phyloP scores from a whole-genome alignment of 768 basidiomycete genomes.

The Xerocomus potaroensis region DNA sequence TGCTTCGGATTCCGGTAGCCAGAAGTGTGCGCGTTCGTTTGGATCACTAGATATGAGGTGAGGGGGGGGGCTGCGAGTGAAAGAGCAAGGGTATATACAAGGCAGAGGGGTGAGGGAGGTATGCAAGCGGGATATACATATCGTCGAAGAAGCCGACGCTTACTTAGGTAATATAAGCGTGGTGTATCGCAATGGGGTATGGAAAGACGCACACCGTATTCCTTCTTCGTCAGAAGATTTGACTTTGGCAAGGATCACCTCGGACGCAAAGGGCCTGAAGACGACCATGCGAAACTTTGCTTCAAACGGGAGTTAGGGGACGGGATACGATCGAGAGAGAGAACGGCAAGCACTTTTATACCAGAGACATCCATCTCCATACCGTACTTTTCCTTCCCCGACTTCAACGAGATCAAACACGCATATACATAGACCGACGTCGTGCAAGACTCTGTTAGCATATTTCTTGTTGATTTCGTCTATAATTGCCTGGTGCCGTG shows the following conservation, averaged over 20 bases:
- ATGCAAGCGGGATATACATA: constrained; percentile 74
- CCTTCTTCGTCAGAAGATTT: constrained; percentile 83
- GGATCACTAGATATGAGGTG: constrained; percentile 51
- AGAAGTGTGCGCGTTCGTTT: constrained; percentile 80
- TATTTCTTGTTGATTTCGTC: constrained; percentile 94
- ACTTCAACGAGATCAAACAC: constrained; percentile 84
- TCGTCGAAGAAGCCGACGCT: constrained; percentile 93
- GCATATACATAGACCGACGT: constrained; percentile 87
- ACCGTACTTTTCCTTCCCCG: constrained; percentile 89
- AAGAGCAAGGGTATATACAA: constrained; percentile 51
- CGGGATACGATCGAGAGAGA: not conserved
- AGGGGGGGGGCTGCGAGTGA: not conserved
- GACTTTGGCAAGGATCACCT: constrained; percentile 87
- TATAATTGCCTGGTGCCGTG: constrained; percentile 73
- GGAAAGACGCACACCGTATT: constrained; percentile 61
- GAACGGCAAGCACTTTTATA: constrained; percentile 63
- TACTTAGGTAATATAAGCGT: constrained; percentile 46
- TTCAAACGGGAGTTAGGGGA: constrained; percentile 29
- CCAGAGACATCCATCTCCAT: constrained; percentile 93
- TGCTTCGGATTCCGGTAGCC: constrained; percentile 62
- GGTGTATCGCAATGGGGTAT: not conserved
- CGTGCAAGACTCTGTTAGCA: constrained; percentile 85
- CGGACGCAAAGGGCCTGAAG: constrained; percentile 86
- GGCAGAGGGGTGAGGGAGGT: constrained; percentile 77
- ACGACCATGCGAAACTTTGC: constrained; percentile 88